A percentile compares a stretch with the other conserved stretches of the same genome.
Conservation (phyloP, 208 protist genomes). For the Endotrypanum monterogeii region DNA sequence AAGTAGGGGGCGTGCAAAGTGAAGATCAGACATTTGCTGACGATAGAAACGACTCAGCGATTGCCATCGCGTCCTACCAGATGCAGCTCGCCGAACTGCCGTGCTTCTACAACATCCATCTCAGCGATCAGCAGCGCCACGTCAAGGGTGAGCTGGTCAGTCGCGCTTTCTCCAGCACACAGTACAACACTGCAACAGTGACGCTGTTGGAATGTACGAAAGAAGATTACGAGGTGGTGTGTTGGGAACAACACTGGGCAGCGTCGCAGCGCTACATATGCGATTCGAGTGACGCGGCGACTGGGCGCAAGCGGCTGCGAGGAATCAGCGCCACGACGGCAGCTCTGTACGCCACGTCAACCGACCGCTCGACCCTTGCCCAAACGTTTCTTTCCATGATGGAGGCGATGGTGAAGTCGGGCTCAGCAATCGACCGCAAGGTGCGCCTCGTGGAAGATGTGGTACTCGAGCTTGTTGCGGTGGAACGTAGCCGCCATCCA, state of each 20-base stretch:
- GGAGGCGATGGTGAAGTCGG: conserved; percentile 62
- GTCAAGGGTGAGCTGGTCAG: conserved; percentile 73
- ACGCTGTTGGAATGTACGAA: conserved; percentile 45
- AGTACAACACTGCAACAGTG: conserved; percentile 45
- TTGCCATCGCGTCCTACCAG: conserved; percentile 1
- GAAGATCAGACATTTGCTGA: conserved; percentile 11
- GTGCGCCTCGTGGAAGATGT: conserved; percentile 68
- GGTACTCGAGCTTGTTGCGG: conserved; percentile 62
- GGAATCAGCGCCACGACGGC: conserved; percentile 10
- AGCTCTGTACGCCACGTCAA: conserved; percentile 40
- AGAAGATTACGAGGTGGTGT: conserved; percentile 64
- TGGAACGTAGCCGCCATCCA: conserved; percentile 72
- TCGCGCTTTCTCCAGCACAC: conserved; percentile 57
- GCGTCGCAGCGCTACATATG: conserved; percentile 6
- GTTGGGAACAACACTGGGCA: conserved; percentile 53
- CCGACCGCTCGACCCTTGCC: conserved; percentile 71
- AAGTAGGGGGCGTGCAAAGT: background rate
- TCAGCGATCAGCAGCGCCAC: conserved; percentile 87
- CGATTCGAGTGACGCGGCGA: background rate
- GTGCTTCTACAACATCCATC: conserved; percentile 58
- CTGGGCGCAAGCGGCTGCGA: background rate
- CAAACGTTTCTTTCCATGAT: conserved; percentile 81
- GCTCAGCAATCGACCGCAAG: conserved; percentile 36
- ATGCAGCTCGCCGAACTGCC: conserved; percentile 12
- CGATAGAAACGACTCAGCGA: conserved; percentile 1